Base-by-base conservation (phyloP, 257 asterid genomes). In the Solanum verrucosum region DNA sequence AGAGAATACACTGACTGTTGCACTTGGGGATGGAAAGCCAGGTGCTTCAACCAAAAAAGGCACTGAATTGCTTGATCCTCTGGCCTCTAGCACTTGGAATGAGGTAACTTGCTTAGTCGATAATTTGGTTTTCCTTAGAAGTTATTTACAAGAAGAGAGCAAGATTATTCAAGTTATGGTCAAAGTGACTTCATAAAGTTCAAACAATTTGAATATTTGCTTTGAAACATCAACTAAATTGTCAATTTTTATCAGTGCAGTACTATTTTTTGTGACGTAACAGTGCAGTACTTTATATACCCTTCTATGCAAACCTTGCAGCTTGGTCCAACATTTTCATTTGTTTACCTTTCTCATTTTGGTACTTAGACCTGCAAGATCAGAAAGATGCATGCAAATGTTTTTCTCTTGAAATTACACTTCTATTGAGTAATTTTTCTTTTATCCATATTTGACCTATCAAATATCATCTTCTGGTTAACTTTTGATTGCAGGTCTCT, bases 1-100 rank as follows among this genome's bases (percentile, higher is more conserved):
- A 78, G 97, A 93, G 89, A 92, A 91, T 89, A 93, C 95, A 56
- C 89, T 96, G 84, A 25, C 93, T 84, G 92, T 95, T 87, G 97
- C 98, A 86, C 93, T 96, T 82, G 90, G 93, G 91, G 98, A 94
- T 86, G 92, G 95, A 35, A 93, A 91, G 90, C 83, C 93, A 88
- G 90, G 92, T 78, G 88, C 93, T 74, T 88, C 97, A 88, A 88
- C 93, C 88, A 95, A 90, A 85, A 95, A 88, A 89, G 91, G 94
- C 91, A 73, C 86, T 79, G 46, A 90, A 4, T 89, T 93, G 44
- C 67, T 89, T 74, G 99, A 96, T 86, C 93, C 97, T 89, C 98
- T 96, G 74, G 98, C 98, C 89, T 94, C 98, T 34, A 95, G 98
- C 94, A 92, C 93, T 89, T 96, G 99, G 99, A 95, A 93, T 74